These are phyloP conservation scores for Diaporthe humulicola DNA, from an alignment of 2,329 filamentous ascomycete genomes.

Conservation along the genomic window DNA sequence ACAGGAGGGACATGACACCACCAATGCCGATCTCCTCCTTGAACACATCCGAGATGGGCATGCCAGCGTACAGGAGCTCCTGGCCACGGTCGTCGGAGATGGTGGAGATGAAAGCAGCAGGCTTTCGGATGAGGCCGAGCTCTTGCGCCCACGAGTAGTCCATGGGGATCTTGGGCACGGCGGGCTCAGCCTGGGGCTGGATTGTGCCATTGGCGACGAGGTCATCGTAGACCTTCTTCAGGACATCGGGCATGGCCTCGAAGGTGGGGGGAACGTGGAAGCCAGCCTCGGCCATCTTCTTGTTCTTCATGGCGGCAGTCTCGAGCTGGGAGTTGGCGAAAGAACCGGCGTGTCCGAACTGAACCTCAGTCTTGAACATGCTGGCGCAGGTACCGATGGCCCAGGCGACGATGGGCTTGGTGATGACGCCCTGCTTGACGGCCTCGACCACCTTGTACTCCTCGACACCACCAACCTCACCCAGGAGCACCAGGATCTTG, in stretches of 20 bases:
- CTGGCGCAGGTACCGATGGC: conserved; percentile 98
- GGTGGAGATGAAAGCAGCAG: conserved; percentile 99
- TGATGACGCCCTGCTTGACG: conserved; percentile 93
- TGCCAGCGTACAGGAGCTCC: conserved; percentile 97
- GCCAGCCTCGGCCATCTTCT: conserved; percentile 94
- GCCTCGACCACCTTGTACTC: conserved; percentile 99
- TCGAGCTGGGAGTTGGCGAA: conserved; percentile 99
- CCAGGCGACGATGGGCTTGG: conserved; percentile 99
- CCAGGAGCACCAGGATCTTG: conserved; percentile 96
- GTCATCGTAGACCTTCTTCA: conserved; percentile 88
- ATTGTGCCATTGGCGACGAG: conserved; percentile 89
- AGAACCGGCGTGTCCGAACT: conserved; percentile 98
- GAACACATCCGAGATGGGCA: conserved; percentile 99
- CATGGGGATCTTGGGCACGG: conserved; percentile 98
- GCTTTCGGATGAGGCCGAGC: conserved; percentile 99
- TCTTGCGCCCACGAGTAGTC: conserved; percentile 99
- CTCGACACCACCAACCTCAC: conserved; percentile 99
- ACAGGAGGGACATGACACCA: conserved; percentile 99
- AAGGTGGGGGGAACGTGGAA: conserved; percentile 97
- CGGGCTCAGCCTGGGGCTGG: conserved; percentile 87
- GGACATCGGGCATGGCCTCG: conserved; percentile 87
- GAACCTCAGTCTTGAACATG: conserved; percentile 99
- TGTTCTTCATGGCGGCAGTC: conserved; percentile 97
- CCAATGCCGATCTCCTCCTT: conserved; percentile 98
- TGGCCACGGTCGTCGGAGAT: conserved; percentile 99